Base-by-base conservation (phyloP, 805 yeast genomes). In the Candida corydali region DNA sequence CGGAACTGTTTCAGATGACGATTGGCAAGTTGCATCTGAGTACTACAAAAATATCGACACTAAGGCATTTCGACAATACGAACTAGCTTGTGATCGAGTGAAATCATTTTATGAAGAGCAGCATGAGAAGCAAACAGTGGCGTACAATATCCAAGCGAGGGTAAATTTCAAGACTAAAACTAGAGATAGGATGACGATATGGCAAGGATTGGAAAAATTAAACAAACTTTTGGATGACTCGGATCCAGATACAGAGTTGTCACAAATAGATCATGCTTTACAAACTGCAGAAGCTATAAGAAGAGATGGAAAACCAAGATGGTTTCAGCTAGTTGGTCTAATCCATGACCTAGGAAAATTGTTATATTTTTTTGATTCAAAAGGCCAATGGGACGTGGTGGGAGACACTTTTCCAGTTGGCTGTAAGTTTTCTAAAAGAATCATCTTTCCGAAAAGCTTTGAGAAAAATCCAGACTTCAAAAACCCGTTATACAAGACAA, bases 321-420 rank as follows among this genome's bases (percentile, higher is more conserved):
- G 88, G 88, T 80, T 81, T 65, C 87, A 81, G 54, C 57, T 81
- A 17, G 86, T 81, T 6, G 88, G 88, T 1, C 57, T 81, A 22
- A 78, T 81, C 27, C 88, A 81, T 50, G 88, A 81, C 52, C 59
- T 81, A 41, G 88, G 88, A 0, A 81, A 81, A 49, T 64, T 81
- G 12, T 61, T 81, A 12, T 81, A 81, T 52, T 81, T 80, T 45
- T 81, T 74, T 49, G 86, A 79, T 46, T 80, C 86, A 10, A 69
- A 76, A 46, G 87, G 87, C 6, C 87, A 81, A 53, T 81, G 87
- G 87, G 86, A 81, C 51, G 88, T 81, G 20, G 88, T 81, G 15
- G 88, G 88, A 5, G 88, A 81, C 51, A 81, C 87, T 3, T 81
- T 81, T 49, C 85, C 87, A 0, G 85, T 81, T 17, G 88, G 88